Base-by-base conservation (phyloP, 192 early-diverging fungal species). In the Coemansia sp. region DNA sequence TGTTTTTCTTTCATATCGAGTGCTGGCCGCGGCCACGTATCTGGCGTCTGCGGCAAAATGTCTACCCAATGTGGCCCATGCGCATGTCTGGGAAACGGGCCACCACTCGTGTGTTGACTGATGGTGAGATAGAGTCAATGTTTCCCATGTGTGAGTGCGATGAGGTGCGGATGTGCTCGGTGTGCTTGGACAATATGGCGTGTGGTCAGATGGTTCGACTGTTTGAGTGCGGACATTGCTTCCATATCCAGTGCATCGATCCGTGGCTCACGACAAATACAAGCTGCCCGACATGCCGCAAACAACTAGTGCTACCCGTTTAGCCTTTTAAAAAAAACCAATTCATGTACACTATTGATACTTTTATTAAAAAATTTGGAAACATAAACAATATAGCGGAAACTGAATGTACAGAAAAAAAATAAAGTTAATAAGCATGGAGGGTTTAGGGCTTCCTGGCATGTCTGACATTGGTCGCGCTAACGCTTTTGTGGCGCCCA, bases 181-280 rank as follows among this genome's bases (percentile, higher is more conserved):
- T 71, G 18, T 71, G 69, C 29, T 23, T 71, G 47, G 63, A 65
- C 12, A 29, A 46, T 1, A 43, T 65, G 16, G 31, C 35, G 16
- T 47, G 7, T 19, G 29, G 31, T 11, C 58, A 61, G 19, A 33
- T 23, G 5, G 63, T 55, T 0, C 53, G 69, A 11, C 12, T 35
- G 3, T 35, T 71, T 4, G 48, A 8, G 6, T 71, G 69, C 31
- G 18, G 6, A 3, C 69, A 71, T 35, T 58, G 54, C 23, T 71
- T 71, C 7, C 69, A 71, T 11, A 45, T 54, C 0, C 58, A 54
- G 40, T 71, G 69, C 38, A 71, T 71, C 22, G 69, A 71, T 22
- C 69, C 69, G 12, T 71, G 69, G 69, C 28, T 71, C 30, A 53
- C 45, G 9, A 71, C 55, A 22, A 62, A 66, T 18, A 50, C 55